Base-by-base conservation (phyloP, 2,329 filamentous ascomycete species). In the Cladosporium sp. region DNA sequence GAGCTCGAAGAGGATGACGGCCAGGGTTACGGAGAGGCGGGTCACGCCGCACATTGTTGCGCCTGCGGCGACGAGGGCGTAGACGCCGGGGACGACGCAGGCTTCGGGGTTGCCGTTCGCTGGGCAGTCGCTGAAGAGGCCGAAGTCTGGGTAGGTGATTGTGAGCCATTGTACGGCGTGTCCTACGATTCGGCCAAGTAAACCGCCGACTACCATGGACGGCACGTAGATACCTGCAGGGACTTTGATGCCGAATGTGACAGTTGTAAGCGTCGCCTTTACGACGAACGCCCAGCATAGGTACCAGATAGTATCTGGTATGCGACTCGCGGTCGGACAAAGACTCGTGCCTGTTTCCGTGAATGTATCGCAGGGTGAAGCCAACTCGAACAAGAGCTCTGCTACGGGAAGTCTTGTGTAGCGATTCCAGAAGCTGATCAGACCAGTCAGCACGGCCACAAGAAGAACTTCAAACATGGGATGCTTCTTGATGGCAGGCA, bases 21-120 rank as follows among this genome's bases (percentile, higher is more conserved):
- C 92, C 8, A 99, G 79, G 0, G 94, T 97, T 20, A 99, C 90
- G 0, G 92, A 96, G 1, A 99, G 76, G 50, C 94, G 84, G 1
- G 94, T 99, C 2, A 97, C 94, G 50, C 94, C 94, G 64, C 93
- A 97, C 94, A 99, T 97, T 32, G 93, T 97, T 1, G 94, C 91
- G 15, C 94, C 94, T 42, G 94, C 94, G 15, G 92, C 93, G 58
- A 97, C 91, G 59, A 99, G 82, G 1, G 91, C 94, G 70, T 99
- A 99, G 0, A 97, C 91, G n/a, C 94, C 94, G 0, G 94, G 94
- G 48, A 95, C 92, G 48, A 99, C 90, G 70, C 94, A 97, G 1
- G 88, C 87, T 58, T 90, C 88, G 32, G 89, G 85, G 37, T 85
- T 79, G 13, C 76, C 83, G 53, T 83, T 80, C 6, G 83, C 80